Conservation (phyloP, 2,329 filamentous ascomycete species). For the Penicillium thymicola region DNA sequence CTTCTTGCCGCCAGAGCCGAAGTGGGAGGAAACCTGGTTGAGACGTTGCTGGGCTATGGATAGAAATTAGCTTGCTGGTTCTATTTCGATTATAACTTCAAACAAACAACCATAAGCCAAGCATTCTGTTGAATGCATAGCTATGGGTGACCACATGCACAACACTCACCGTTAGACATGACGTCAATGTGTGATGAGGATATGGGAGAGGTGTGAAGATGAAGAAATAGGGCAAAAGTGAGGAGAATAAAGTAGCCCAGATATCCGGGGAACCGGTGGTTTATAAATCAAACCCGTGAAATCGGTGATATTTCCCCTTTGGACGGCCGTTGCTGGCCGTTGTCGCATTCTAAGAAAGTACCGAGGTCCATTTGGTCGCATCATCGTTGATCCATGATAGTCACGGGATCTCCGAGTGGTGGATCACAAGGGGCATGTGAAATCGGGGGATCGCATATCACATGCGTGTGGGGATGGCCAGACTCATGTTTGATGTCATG, state of each 20-base stretch:
- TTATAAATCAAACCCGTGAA: constrained; percentile 10
- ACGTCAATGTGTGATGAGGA: constrained; percentile 25
- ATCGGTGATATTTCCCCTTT: constrained; percentile 22
- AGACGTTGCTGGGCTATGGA: constrained; percentile 56
- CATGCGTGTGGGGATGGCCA: neutral
- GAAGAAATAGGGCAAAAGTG: neutral
- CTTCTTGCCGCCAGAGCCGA: constrained; percentile 42
- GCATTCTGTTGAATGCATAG: constrained; percentile 8
- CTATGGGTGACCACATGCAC: constrained; percentile 4
- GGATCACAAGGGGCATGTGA: constrained; percentile 10
- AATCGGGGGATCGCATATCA: neutral
- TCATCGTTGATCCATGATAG: constrained; percentile 26
- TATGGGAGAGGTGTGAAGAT: constrained; percentile 1
- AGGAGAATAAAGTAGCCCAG: constrained; percentile 1
- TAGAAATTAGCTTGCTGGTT: constrained; percentile 1
- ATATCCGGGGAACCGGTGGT: constrained; percentile 4
- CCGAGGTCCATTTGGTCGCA: constrained; percentile 30
- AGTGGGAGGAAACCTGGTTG: constrained; percentile 57
- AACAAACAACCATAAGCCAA: neutral
- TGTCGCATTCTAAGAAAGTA: constrained; percentile 21
- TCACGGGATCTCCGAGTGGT: constrained; percentile 24
- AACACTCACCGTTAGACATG: constrained; percentile 44
- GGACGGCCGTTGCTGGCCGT: constrained; percentile 6
- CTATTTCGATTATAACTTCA: no score
- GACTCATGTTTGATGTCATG: neutral